Conservation (phyloP, 805 yeast genomes). For the Cyberlindnera mrakii region DNA sequence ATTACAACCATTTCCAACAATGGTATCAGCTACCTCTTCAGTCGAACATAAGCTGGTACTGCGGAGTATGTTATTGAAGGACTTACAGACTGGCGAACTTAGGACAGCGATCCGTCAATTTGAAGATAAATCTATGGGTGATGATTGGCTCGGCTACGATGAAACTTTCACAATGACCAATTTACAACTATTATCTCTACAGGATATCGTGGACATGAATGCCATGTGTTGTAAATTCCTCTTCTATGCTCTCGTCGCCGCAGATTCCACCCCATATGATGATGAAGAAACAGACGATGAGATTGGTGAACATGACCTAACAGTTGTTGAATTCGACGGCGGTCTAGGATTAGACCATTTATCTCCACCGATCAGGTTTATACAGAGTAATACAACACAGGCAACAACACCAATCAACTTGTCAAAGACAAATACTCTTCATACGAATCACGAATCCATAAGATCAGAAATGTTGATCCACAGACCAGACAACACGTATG, state of each 20-base stretch:
- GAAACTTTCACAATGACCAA: conserved; percentile 30
- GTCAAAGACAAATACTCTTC: conserved; percentile 20
- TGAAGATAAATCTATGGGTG: conserved; percentile 21
- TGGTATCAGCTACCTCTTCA: conserved; percentile 7
- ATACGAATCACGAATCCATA: conserved; percentile 18
- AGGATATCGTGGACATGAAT: conserved; percentile 27
- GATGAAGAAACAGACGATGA: conserved; percentile 9
- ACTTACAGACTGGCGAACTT: conserved; percentile 13
- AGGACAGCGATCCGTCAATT: conserved; percentile 22
- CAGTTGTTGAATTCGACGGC: conserved; percentile 23
- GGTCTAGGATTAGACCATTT: conserved; percentile 3
- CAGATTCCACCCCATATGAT: neutral
- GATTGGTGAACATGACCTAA: conserved; percentile 18
- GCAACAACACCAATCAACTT: conserved; percentile 16
- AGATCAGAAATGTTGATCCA: conserved; percentile 21
- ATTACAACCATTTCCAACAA: conserved; percentile 13
- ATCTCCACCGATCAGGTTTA: conserved; percentile 12
- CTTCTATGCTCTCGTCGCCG: conserved; percentile 23
- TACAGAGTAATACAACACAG: conserved; percentile 15
- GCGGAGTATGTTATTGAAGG: conserved; percentile 17
- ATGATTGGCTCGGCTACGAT: conserved; percentile 38
- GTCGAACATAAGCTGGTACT: conserved; percentile 12
- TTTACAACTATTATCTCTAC: conserved; percentile 27
- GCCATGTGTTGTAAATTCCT: conserved; percentile 26
- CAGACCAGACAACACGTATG: conserved; percentile 16